Percentiles rank a stretch among this genome's conserved stretches.
phyloP scores from a whole-genome alignment of 495 filamentous ascomycete genomes.

The Trichocladium uniseriatum region DNA sequence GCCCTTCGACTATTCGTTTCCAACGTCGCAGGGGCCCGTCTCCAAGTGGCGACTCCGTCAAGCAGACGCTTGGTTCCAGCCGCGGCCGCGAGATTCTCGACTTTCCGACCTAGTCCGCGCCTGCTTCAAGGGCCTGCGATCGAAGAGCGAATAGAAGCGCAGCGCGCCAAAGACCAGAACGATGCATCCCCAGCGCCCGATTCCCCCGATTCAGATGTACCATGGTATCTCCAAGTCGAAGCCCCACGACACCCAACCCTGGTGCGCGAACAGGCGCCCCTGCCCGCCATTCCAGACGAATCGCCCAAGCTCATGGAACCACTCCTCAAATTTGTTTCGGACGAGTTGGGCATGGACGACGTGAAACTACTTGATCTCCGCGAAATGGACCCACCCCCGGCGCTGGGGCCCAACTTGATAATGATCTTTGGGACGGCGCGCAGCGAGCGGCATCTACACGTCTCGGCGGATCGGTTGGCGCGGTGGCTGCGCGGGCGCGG shows the following conservation, averaged over 20 bases:
- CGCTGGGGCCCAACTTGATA: constrained; percentile 75
- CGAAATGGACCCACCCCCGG: constrained; percentile 71
- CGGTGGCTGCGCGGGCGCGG: constrained; percentile 74
- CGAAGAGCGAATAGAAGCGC: constrained; percentile 8
- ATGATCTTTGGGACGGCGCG: constrained; percentile 93
- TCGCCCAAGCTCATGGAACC: constrained; percentile 63
- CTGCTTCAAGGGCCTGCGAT: constrained; percentile 12
- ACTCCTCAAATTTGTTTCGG: constrained; percentile 67
- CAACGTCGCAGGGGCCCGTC: constrained; percentile 7
- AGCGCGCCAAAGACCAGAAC: neutral
- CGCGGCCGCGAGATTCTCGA: constrained; percentile 14
- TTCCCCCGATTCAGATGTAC: constrained; percentile 26
- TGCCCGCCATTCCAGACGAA: constrained; percentile 67
- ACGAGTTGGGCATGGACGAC: constrained; percentile 74
- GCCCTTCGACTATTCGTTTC: constrained; percentile 20
- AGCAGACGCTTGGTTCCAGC: neutral
- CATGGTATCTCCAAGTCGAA: constrained; percentile 86
- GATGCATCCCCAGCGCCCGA: neutral
- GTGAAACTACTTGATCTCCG: constrained; percentile 74
- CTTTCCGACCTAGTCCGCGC: constrained; percentile 15
- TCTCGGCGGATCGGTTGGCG: constrained; percentile 80
- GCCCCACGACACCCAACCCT: constrained; percentile 40
- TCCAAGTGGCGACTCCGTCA: neutral
- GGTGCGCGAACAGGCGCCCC: constrained; percentile 49
- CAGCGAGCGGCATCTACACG: constrained; percentile 86